phyloP scores from a whole-genome alignment of 192 early-diverging fungal species.

The Coemansia sp. region DNA sequence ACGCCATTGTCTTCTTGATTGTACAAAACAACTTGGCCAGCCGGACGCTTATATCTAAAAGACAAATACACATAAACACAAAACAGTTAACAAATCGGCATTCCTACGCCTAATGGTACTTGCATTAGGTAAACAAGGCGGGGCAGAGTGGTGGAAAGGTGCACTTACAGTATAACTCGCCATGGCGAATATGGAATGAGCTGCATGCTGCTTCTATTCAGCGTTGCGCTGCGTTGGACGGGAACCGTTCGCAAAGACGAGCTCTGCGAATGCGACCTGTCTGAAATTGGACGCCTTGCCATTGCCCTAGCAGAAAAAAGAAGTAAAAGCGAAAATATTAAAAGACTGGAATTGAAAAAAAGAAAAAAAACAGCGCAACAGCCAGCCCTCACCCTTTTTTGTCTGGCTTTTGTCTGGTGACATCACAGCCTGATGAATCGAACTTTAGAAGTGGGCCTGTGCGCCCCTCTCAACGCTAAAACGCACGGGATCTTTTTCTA shows the following conservation, averaged over 20 bases:
- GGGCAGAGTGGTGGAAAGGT: background rate
- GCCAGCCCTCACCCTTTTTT: background rate
- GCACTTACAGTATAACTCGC: constrained; percentile 53
- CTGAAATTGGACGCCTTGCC: background rate
- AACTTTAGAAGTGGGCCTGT: too few species aligned
- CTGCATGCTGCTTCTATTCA: constrained; percentile 22
- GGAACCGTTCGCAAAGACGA: background rate
- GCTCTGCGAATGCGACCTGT: constrained; percentile 34
- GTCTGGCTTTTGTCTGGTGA: background rate
- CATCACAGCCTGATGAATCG: background rate
- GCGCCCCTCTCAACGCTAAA: background rate
- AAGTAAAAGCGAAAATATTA: background rate
- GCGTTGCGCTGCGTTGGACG: background rate
- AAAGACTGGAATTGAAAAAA: background rate
- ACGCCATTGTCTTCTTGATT: constrained; percentile 62
- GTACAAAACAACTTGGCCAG: constrained; percentile 67
- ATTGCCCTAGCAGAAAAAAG: background rate
- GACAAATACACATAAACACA: background rate
- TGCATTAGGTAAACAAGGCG: background rate
- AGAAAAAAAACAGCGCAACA: background rate
- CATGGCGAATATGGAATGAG: constrained; percentile 52
- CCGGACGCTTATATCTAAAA: constrained; percentile 31
- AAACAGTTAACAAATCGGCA: background rate
- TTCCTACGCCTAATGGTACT: too few species aligned
- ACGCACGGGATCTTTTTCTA: constrained; percentile 2